These are phyloP conservation scores for Pinus albicaulis DNA, from an alignment of 75 land plant species.

Conservation along the genomic window DNA sequence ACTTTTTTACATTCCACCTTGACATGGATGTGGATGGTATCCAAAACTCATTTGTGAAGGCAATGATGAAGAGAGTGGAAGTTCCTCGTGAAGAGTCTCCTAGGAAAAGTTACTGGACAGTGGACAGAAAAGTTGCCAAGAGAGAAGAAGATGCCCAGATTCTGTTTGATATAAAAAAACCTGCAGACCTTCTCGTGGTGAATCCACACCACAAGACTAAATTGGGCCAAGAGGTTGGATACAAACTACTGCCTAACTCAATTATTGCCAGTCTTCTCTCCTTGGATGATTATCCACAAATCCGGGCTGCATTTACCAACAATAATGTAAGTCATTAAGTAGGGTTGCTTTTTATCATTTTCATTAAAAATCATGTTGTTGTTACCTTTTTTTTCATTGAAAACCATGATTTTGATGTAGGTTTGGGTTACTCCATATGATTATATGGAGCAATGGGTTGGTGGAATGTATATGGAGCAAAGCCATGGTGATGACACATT, in stretches of 20 bases:
- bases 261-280: slow-evolving; percentile 16
- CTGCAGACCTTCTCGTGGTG: slow-evolving; percentile 44
- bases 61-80: slow-evolving; percentile 31
- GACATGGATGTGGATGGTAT: slow-evolving; percentile 73
- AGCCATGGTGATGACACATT: slow-evolving; percentile 72
- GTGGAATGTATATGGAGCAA: slow-evolving; percentile 45
- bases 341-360: neutral
- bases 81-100: slow-evolving; percentile 15
- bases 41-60: slow-evolving; percentile 52
- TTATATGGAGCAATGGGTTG: slow-evolving; percentile 58
- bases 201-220: slow-evolving; percentile 56
- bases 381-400: neutral
- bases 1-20: slow-evolving; percentile 59
- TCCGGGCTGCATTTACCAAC: slow-evolving; percentile 43
- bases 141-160: slow-evolving; percentile 54
- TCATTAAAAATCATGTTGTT: neutral
- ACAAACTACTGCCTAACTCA: slow-evolving; percentile 32
- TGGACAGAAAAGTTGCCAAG: slow-evolving; percentile 38
- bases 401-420: slow-evolving; percentile 13
- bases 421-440: slow-evolving; percentile 56
- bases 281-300: slow-evolving; percentile 40
- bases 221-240: slow-evolving; percentile 51
- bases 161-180: slow-evolving; percentile 29
- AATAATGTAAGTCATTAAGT: neutral
- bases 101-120: slow-evolving; percentile 64